Evolutionary conservation across 176 grass and related monocot genomes (phyloP), one percentile per base, ranked within the genome.

Genomic region (Echinochloa phyllopogon): DNA sequence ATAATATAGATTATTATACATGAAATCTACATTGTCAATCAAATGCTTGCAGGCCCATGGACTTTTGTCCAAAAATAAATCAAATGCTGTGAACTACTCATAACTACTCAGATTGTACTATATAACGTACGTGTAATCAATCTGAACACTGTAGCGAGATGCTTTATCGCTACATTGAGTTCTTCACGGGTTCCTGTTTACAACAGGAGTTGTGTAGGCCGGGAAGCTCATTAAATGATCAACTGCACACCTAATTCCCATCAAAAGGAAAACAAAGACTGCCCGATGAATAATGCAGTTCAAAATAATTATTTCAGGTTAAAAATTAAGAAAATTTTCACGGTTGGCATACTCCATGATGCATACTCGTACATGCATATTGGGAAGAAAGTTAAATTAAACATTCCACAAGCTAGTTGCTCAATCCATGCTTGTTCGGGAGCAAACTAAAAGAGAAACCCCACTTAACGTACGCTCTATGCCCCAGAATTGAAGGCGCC

Each of bases 201-300:
- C 14, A 72, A 72, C 65, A 79, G 61, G 47, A 84, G 84, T 79
- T 78, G 21, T 49, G 50, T 77, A 50, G 36, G 6, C 17, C 8
- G 12, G 51, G 51, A 71, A 70, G 52, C 83, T 78, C 75, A 78
- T 78, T 62, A 86, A 79, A 72, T 18, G 48, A 69, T 68, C 52
- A 62, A 51, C 55, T 25, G 55, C 24, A 25, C 24, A 58, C 29
- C 64, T 37, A 65, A 55, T 66, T 76, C 53, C 47, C 0, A 4
- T 45, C 0, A 20, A 17, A 36, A 38, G 4, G 41, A 62, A 14
- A 84, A 39, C 55, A 74, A 37, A 49, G 53, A 73, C 6, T 37
- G 52, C 10, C 41, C 25, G 21, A 23, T 70, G 14, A 84, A 84
- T n/a, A 76, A 84, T 29, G 41, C 18, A 38, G 45, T 60, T 29